Evolutionary conservation across 495 filamentous ascomycete genomes (phyloP).

Genomic region (Xylaria telfairii): DNA sequence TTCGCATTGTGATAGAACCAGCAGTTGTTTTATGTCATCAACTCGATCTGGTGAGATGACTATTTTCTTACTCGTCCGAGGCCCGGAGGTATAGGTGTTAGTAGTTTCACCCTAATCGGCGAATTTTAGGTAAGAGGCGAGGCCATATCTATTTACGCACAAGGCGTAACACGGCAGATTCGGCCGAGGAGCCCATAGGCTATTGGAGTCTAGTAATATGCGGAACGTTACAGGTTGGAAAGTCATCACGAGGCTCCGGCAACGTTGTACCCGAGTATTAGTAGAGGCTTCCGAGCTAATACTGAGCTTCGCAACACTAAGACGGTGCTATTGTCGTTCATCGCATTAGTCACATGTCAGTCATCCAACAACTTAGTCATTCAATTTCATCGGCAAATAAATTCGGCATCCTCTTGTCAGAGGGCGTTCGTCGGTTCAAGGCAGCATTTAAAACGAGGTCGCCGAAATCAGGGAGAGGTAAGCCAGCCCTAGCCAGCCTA

Average conservation of each 20-base stretch:
- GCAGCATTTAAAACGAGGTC: not conserved
- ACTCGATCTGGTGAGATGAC: not conserved
- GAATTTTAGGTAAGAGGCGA: not conserved
- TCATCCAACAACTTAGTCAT: not conserved
- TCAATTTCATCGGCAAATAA: not conserved
- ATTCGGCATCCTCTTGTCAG: constrained; percentile 5
- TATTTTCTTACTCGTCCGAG: not conserved
- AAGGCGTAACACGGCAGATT: not conserved
- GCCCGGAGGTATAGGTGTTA: no score
- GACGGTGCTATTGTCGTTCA: not conserved
- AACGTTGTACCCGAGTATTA: not conserved
- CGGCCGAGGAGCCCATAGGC: not conserved
- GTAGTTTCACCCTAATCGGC: not conserved
- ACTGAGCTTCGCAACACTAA: not conserved
- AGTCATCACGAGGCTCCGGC: not conserved
- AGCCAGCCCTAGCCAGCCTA: not conserved
- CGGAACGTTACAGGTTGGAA: not conserved
- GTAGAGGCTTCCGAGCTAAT: not conserved
- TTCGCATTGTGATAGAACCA: no score
- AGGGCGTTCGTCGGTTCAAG: not conserved
- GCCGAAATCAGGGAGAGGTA: no score
- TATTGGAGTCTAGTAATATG: no score
- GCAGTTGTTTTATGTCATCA: not conserved
- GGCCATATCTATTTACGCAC: not conserved
- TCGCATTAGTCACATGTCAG: not conserved